Conservation (phyloP, 1,139 yeast species). For the Sugiyamaella grinbergsii region DNA sequence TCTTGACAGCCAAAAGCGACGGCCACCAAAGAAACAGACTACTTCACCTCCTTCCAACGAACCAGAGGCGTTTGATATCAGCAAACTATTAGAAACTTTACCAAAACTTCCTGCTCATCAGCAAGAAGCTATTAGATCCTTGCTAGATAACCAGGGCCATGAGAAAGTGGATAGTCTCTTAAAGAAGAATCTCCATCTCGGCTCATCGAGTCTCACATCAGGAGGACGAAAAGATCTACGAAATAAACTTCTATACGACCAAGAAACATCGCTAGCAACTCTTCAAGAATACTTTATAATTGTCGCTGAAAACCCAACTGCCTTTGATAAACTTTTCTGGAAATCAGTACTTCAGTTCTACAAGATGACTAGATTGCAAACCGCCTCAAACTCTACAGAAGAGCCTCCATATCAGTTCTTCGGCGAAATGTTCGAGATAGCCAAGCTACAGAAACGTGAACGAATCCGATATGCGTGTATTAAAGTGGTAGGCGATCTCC, state of each 20-base stretch:
- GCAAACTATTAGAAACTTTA: constrained; percentile 19
- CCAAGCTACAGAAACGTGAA: constrained; percentile 32
- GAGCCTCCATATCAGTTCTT: constrained; percentile 34
- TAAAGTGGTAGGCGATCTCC: constrained; percentile 36
- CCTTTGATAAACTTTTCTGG: constrained; percentile 26
- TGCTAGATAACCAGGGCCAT: constrained; percentile 20
- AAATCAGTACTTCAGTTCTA: constrained; percentile 17
- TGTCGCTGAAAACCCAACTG: constrained; percentile 17
- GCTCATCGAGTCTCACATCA: background rate
- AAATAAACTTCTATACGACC: constrained; percentile 11
- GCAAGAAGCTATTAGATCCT: constrained; percentile 21
- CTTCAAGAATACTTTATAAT: constrained; percentile 15
- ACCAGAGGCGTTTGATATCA: constrained; percentile 11
- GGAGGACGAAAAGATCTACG: constrained; percentile 11
- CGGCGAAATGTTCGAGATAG: constrained; percentile 37
- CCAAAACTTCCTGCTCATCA: constrained; percentile 24
- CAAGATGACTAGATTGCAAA: constrained; percentile 14
- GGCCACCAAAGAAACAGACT: background rate
- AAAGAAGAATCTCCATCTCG: constrained; percentile 1
- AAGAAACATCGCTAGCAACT: constrained; percentile 10
- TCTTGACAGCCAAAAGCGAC: no score
- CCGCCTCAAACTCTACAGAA: constrained; percentile 18
- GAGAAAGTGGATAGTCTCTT: constrained; percentile 20
- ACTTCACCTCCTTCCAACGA: no score
- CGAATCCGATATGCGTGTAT: constrained; percentile 28